phyloP scores from a whole-genome alignment of 176 grass and related monocot species.

The Triticum timopheevii region DNA sequence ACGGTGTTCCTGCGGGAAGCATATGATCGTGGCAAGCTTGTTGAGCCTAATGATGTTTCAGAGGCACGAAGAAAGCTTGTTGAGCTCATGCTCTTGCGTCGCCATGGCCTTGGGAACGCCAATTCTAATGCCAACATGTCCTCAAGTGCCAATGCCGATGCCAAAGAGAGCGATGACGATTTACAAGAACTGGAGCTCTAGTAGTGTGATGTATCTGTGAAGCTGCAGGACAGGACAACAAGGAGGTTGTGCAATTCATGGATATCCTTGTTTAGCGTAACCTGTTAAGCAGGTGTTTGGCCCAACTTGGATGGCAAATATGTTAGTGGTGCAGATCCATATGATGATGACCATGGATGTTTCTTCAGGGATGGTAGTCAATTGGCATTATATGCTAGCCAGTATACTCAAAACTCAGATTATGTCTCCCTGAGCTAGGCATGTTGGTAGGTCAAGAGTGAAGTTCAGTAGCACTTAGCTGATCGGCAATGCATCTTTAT shows the following conservation, averaged over 20 bases:
- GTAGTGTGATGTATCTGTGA: background rate
- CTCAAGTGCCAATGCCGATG: background rate
- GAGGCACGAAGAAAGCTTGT: conserved; percentile 67
- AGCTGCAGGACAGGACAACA: background rate
- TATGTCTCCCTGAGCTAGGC: background rate
- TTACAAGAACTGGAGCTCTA: conserved; percentile 12
- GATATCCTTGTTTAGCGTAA: background rate
- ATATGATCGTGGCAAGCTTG: conserved; percentile 57
- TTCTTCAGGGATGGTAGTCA: background rate
- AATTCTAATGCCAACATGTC: conserved; percentile 36
- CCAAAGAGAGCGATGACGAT: background rate
- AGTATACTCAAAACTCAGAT: background rate
- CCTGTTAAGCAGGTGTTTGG: background rate
- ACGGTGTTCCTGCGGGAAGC: conserved; percentile 82
- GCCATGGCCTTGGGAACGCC: conserved; percentile 44
- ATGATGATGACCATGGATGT: background rate
- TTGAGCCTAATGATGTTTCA: conserved; percentile 69
- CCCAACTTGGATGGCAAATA: background rate
- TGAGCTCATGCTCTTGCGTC: conserved; percentile 75
- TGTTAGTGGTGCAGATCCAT: background rate
- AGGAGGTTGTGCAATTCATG: background rate
- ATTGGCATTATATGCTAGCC: background rate
- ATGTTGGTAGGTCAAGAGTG: background rate
- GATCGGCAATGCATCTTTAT: background rate
- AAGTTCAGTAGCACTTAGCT: background rate